phyloP scores from a whole-genome alignment of 2,329 filamentous ascomycete genomes.

The Xylaria sp. region DNA sequence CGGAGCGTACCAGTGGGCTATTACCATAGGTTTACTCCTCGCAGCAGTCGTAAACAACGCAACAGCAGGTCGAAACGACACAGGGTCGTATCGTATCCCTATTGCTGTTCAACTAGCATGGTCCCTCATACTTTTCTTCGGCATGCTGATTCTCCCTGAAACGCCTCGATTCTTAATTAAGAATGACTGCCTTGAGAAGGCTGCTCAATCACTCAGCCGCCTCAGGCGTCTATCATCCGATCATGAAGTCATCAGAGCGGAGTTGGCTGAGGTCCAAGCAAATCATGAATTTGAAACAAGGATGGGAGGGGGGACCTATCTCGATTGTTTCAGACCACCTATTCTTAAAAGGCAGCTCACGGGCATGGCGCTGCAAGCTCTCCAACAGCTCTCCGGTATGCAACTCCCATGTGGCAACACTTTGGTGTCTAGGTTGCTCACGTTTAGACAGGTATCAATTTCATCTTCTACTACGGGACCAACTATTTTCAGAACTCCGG shows the following conservation, averaged over 20 bases:
- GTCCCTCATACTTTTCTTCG: slow-evolving; percentile 68
- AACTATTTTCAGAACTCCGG: slow-evolving; percentile 64
- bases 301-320: slow-evolving; percentile 54
- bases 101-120: slow-evolving; percentile 70
- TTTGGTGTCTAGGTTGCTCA: too few relatives aligned
- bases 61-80: slow-evolving; percentile 59
- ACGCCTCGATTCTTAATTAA: slow-evolving; percentile 75
- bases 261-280: slow-evolving; percentile 67
- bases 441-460: slow-evolving; percentile 50
- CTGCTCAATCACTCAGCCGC: slow-evolving; percentile 61
- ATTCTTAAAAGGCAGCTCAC: slow-evolving; percentile 67
- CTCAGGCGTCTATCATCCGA: slow-evolving; percentile 66
- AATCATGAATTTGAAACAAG: slow-evolving; percentile 69
- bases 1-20: slow-evolving; percentile 71
- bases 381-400: slow-evolving; percentile 72
- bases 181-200: slow-evolving; percentile 57
- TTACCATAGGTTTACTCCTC: slow-evolving; percentile 71
- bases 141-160: slow-evolving; percentile 73
- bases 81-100: slow-evolving; percentile 67
- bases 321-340: slow-evolving; percentile 59
- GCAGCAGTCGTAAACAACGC: slow-evolving; percentile 70
- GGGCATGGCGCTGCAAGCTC: slow-evolving; percentile 68
- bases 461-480: slow-evolving; percentile 62
- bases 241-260: slow-evolving; percentile 62
- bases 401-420: too few relatives aligned